phyloP scores from a whole-genome alignment of 768 basidiomycete species.

The Daedaleopsis sinensis region DNA sequence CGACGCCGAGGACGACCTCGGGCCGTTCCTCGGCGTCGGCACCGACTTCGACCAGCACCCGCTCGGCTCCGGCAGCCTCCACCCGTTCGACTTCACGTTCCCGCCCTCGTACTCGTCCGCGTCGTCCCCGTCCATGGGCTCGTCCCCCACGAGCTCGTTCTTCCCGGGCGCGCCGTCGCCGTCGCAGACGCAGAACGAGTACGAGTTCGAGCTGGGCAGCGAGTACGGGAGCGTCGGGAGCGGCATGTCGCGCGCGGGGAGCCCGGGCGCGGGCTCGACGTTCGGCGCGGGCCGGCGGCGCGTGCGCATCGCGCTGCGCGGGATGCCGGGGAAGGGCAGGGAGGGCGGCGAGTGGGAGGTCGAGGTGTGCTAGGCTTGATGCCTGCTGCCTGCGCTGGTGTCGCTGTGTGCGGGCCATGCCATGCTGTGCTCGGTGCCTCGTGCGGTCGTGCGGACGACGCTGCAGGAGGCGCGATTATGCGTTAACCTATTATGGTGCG shows the following conservation, averaged over 20 bases:
- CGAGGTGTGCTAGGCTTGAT: constrained; percentile 55
- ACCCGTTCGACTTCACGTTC: constrained; percentile 9
- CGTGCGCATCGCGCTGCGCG: constrained; percentile 69
- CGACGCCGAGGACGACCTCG: constrained; percentile 35
- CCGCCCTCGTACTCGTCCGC: constrained; percentile 3
- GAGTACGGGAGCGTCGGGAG: constrained; percentile 20
- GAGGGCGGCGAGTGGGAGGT: constrained; percentile 84
- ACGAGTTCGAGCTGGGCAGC: constrained; percentile 22
- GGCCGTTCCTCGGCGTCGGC: constrained; percentile 65
- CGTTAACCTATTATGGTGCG: constrained; percentile 17
- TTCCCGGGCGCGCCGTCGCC: constrained; percentile 17
- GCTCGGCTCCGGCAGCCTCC: constrained; percentile 11
- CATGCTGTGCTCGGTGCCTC: background rate
- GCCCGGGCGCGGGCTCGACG: constrained; percentile 20
- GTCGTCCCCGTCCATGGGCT: constrained; percentile 3
- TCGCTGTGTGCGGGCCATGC: background rate
- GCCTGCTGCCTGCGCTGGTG: background rate
- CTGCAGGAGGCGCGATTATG: constrained; percentile 12
- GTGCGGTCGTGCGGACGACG: constrained; percentile 8
- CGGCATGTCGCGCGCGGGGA: constrained; percentile 23
- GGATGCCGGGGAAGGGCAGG: constrained; percentile 59
- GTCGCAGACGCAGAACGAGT: constrained; percentile 13
- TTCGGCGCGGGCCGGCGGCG: constrained; percentile 44
- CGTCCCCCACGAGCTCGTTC: constrained; percentile 19
- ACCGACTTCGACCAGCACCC: constrained; percentile 24